Conservation (phyloP, 495 filamentous ascomycete species). For the Tuber indicum region DNA sequence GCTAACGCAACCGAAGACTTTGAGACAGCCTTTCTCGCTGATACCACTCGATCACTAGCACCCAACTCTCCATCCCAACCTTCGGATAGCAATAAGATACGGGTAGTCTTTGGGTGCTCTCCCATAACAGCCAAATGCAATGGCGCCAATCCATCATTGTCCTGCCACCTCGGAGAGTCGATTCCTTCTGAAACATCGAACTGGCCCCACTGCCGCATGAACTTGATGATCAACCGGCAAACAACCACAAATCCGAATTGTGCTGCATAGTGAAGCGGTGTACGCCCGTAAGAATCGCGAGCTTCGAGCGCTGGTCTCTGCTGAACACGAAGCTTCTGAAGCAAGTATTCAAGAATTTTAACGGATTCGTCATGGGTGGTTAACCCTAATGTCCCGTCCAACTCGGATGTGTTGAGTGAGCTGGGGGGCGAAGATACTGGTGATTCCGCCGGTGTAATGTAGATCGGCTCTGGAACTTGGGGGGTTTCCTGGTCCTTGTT, state of each 20-base stretch:
- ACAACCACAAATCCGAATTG: slow-evolving; percentile 87
- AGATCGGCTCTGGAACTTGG: slow-evolving; percentile 45
- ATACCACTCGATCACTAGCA: slow-evolving; percentile 52
- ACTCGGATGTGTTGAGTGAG: slow-evolving; percentile 45
- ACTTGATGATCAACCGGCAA: slow-evolving; percentile 77
- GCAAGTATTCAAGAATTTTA: slow-evolving; percentile 62
- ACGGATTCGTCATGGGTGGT: slow-evolving; percentile 67
- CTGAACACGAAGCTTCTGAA: slow-evolving; percentile 60
- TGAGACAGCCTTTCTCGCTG: slow-evolving; percentile 60
- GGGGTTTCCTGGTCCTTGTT: slow-evolving; percentile 8
- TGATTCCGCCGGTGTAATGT: slow-evolving; percentile 68
- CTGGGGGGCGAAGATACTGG: slow-evolving; percentile 57
- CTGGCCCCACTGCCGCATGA: slow-evolving; percentile 80
- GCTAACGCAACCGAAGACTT: slow-evolving; percentile 87
- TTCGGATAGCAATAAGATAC: slow-evolving; percentile 70
- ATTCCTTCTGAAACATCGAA: slow-evolving; percentile 80
- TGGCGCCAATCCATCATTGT: slow-evolving; percentile 84
- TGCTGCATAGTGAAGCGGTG: slow-evolving; percentile 89
- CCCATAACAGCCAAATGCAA: slow-evolving; percentile 88
- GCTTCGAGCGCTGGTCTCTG: slow-evolving; percentile 64
- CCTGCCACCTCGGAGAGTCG: slow-evolving; percentile 79
- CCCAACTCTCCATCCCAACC: slow-evolving; percentile 55
- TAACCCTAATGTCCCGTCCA: slow-evolving; percentile 54
- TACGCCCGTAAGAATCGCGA: slow-evolving; percentile 72
- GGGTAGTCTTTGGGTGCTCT: slow-evolving; percentile 79